Conservation (phyloP, 2,329 filamentous ascomycete genomes). For the Sarocladium brachiariae region DNA sequence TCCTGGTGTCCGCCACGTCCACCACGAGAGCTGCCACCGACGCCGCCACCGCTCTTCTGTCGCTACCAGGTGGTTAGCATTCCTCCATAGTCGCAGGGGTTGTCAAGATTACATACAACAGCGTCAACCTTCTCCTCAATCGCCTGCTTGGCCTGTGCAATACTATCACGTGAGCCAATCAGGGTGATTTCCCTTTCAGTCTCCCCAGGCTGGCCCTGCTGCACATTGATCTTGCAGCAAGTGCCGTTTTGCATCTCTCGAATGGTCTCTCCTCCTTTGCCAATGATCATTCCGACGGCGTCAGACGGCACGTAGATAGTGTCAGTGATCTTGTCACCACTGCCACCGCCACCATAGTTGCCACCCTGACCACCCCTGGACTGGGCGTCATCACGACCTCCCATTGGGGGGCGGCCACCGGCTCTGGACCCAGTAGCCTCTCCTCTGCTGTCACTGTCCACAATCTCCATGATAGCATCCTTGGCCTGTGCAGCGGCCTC, state of each 20-base stretch:
- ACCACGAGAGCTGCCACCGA: slow-evolving; percentile 33
- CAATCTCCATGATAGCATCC: slow-evolving; percentile 86
- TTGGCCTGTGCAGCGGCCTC: slow-evolving; percentile 72
- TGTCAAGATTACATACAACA: slow-evolving; percentile 53
- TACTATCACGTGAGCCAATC: slow-evolving; percentile 69
- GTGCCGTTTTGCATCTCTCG: slow-evolving; percentile 85
- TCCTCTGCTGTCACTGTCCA: slow-evolving; percentile 77
- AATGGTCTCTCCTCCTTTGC: slow-evolving; percentile 89
- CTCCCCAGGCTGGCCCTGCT: slow-evolving; percentile 70
- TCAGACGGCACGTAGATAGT: slow-evolving; percentile 82
- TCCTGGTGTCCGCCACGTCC: slow-evolving; percentile 41
- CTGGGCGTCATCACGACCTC: slow-evolving; percentile 24
- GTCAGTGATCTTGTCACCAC: slow-evolving; percentile 68
- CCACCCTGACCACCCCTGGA: slow-evolving; percentile 25
- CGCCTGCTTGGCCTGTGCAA: slow-evolving; percentile 71
- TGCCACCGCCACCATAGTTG: slow-evolving; percentile 28
- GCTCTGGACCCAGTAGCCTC: slow-evolving; percentile 26
- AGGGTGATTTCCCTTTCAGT: slow-evolving; percentile 81
- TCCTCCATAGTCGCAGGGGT: too few species aligned
- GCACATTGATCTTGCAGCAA: slow-evolving; percentile 92
- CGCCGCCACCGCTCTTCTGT: slow-evolving; percentile 46
- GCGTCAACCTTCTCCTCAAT: slow-evolving; percentile 91
- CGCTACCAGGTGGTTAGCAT: slow-evolving; percentile 33
- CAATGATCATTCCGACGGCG: slow-evolving; percentile 93
- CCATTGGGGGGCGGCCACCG: slow-evolving; percentile 11